Evolutionary conservation across 257 asterid genomes (phyloP).

Genomic region (Salvia hispanica): DNA sequence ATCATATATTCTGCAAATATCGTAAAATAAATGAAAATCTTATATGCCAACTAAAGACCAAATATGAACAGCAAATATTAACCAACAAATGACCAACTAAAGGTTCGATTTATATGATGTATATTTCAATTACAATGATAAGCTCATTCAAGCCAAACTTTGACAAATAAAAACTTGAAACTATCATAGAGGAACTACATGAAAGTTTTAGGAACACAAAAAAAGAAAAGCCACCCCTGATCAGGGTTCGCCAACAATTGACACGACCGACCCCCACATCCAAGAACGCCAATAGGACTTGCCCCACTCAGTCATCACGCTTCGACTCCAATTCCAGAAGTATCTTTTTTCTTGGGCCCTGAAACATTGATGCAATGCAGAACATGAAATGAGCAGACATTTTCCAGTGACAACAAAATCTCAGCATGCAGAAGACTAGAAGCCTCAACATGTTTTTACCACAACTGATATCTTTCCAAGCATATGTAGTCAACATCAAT

Average conservation of each 20-base stretch:
- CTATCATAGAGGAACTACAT: constrained; percentile 31
- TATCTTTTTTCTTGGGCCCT: constrained; percentile 99
- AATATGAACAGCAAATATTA: not conserved
- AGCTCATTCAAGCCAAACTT: constrained; percentile 27
- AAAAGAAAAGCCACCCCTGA: constrained; percentile 27
- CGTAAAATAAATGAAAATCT: no score
- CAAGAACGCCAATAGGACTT: constrained; percentile 22
- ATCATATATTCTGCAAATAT: no score
- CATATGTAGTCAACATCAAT: not conserved
- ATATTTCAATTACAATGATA: constrained; percentile 34
- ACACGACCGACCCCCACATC: constrained; percentile 30
- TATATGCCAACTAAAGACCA: no score
- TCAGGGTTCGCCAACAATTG: constrained; percentile 23
- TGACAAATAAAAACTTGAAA: constrained; percentile 26
- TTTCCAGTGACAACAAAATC: not conserved
- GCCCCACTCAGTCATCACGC: constrained; percentile 33
- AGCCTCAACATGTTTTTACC: not conserved
- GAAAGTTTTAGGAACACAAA: constrained; percentile 26
- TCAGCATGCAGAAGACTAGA: not conserved
- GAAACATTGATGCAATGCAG: constrained; percentile 38
- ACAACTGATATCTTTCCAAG: not conserved
- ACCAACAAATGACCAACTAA: constrained; percentile 27
- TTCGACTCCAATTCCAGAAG: constrained; percentile 79
- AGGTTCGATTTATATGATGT: constrained; percentile 7
- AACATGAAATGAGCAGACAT: constrained; percentile 5